Percentiles rank a stretch among this genome's conserved stretches.
Evolutionary conservation across 1,284 basidiomycete species (phyloP).

Genomic region (Waitea zeae): DNA sequence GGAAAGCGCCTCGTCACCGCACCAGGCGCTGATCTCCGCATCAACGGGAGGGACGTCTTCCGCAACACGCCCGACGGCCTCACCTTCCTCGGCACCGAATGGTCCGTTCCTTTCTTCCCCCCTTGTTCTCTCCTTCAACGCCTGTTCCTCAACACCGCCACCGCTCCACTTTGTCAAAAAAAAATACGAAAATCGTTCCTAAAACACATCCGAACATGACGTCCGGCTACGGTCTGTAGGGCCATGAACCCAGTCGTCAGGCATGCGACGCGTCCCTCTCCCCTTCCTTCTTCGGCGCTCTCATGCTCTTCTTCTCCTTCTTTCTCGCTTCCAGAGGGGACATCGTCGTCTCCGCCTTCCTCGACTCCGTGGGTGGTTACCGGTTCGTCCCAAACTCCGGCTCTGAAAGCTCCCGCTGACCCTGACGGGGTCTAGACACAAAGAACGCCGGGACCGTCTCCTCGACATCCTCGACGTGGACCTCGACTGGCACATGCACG

Average conservation of each 20-base stretch:
- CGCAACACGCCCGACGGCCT: conserved; percentile 55
- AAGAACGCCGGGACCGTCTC: conserved; percentile 71
- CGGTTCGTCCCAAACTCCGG: too few relatives aligned
- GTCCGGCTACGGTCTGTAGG: too few relatives aligned
- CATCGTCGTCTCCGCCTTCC: conserved; percentile 77
- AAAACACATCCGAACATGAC: too few relatives aligned
- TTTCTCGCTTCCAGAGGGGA: conserved; percentile 36
- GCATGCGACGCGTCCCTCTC: too few relatives aligned
- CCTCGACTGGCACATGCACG: conserved; percentile 83
- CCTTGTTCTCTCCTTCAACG: not conserved
- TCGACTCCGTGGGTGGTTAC: conserved; percentile 93
- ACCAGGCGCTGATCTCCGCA: conserved; percentile 42
- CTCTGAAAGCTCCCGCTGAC: too few relatives aligned
- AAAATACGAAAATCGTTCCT: conserved; percentile 2
- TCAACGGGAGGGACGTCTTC: conserved; percentile 80
- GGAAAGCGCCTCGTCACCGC: conserved; percentile 71
- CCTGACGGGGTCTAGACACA: too few relatives aligned
- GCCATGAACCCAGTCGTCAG: conserved; percentile 92
- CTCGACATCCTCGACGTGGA: conserved; percentile 92
- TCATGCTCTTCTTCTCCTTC: not conserved
- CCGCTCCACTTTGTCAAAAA: not conserved
- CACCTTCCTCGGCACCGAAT: conserved; percentile 86
- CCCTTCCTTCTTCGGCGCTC: too few relatives aligned
- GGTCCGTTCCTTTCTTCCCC: conserved; percentile 25
- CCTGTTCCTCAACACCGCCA: too few relatives aligned